Base-by-base conservation (phyloP, 2,329 filamentous ascomycete species). In the Diplodia seriata region DNA sequence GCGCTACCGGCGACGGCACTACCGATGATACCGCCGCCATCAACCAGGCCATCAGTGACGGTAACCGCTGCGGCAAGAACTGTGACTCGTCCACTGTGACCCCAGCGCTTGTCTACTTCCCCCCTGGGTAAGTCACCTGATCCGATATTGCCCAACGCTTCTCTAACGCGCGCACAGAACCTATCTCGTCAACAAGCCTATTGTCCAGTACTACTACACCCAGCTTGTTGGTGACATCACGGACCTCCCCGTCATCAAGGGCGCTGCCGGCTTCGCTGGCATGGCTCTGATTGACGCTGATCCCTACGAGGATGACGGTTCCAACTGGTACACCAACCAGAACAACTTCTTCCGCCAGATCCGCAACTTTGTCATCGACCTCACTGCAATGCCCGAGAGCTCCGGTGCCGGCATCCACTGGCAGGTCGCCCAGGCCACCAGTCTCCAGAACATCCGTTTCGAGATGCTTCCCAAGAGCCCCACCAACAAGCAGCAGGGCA, bases 91-190 rank as follows among this genome's bases (percentile, higher is more conserved):
- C 87, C 38, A 98, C 94, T 3, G 86, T 87, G n/a, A 88, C 89
- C 1, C 94, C 94, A 0, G 94, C 92, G 31, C 82, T 98, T 15
- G 88, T 98, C 65, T 98, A 97, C 83, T 97, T 98, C 83, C 94
- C 93, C 49, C 84, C 92, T 12, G 94, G 94, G 56, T 62, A 15
- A 63, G 65, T 31, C 31, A 23, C 31, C 38, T 55, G 43, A 56
- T 56, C n/a, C 49, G 20, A 20, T 20, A 23, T 18, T 23, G 15
- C 31, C 8, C 33, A 53, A 53, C 15, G 7, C 23, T 7, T 31
- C 12, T 40, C 65, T 67, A 51, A 67, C 47, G 11, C 20, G 14
- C 36, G n/a, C 40, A 20, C 55, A 67, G 65, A 71, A 96, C 89
- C 68, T 98, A 97, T 76, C 75, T 91, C 20, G 89, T 98, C 73